A percentile compares a stretch with the other conserved stretches of the same genome.
Evolutionary conservation across 352 stramenopile genomes (phyloP).

Genomic region (Pythium rhizo-oryzae): DNA sequence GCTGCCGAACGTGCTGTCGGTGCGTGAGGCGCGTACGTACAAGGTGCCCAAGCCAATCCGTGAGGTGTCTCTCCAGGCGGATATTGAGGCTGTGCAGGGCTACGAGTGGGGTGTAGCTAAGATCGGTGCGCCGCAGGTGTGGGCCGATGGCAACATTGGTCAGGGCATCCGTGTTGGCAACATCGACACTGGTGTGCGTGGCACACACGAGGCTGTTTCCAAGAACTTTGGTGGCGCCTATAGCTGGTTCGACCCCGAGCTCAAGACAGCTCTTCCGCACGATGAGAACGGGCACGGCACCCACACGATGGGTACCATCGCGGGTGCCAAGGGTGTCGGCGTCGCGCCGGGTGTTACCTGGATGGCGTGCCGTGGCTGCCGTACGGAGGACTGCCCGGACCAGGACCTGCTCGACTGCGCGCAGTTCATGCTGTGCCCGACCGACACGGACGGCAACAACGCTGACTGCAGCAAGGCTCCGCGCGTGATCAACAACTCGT

Average conservation of each 20-base stretch:
- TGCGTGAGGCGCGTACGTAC: too few relatives aligned
- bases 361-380: constrained; percentile 30
- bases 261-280: constrained; percentile 13
- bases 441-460: constrained; percentile 28
- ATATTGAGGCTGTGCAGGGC: constrained; percentile 5
- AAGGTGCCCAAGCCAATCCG: constrained; percentile 8
- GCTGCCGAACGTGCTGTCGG: constrained; percentile 18
- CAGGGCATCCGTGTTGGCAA: constrained; percentile 28
- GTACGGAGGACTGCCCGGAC: constrained; percentile 24
- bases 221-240: constrained; percentile 27
- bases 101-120: constrained; percentile 32
- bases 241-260: constrained; percentile 37
- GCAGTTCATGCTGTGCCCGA: constrained; percentile 38
- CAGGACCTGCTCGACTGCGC: constrained; percentile 26
- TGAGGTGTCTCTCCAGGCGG: background rate
- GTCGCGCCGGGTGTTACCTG: constrained; percentile 6
- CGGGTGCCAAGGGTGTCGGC: background rate
- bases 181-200: constrained; percentile 36
- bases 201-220: constrained; percentile 34
- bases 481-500: constrained; percentile 29
- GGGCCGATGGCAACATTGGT: constrained; percentile 29
- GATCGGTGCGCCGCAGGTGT: constrained; percentile 32
- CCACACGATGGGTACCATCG: constrained; percentile 13
- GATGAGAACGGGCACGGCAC: constrained; percentile 26
- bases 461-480: constrained; percentile 28